Evolutionary conservation across 208 protist species (phyloP), one percentile per base, ranked within the genome.

Genomic region (Sergeia podlipaevii): DNA sequence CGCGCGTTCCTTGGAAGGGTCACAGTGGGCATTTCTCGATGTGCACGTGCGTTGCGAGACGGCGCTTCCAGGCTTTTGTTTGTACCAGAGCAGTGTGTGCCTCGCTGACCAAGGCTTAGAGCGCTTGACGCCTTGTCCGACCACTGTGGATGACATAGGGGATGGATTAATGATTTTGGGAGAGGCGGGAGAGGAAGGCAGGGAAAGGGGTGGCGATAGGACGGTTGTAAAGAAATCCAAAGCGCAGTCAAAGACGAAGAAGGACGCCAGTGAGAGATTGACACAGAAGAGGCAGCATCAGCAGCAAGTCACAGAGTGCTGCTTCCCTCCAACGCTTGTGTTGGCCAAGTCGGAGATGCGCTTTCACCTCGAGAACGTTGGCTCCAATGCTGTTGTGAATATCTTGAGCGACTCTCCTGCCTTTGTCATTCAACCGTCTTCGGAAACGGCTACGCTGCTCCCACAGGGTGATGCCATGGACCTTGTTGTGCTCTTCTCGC

Each of bases 291-390:
- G 34, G 34, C 34, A n/a, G 34, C 13, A 38, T 38, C 34, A 34
- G 23, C 13, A 23, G 26, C 7, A 34, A 13, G 24, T 28, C 26
- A 21, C 20, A 17, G 46, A 2, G 26, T 60, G 27, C 50, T 57
- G 59, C 29, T 85, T 89, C 54, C 77, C 77, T 3, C 70, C 37
- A 48, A 89, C 77, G 4, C 73, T 91, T 58, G 67, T 90, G 18
- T 64, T 92, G 38, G 58, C 65, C 32, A 56, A 44, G 5, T 42
- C 47, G 10, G 70, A 42, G 29, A 44, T 73, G 39, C 57, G 34
- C n/a, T 87, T 83, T 44, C 58, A 73, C 18, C 66, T 95, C 13
- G 75, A 85, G 56, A 95, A 95, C 70, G 70, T 61, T 15, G 88
- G 88, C 27, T 95, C 88, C n/a, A 51, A 45, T 41, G 76, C 80